Conservation (phyloP, 768 basidiomycete species). For the Crassisporium funariophilum region DNA sequence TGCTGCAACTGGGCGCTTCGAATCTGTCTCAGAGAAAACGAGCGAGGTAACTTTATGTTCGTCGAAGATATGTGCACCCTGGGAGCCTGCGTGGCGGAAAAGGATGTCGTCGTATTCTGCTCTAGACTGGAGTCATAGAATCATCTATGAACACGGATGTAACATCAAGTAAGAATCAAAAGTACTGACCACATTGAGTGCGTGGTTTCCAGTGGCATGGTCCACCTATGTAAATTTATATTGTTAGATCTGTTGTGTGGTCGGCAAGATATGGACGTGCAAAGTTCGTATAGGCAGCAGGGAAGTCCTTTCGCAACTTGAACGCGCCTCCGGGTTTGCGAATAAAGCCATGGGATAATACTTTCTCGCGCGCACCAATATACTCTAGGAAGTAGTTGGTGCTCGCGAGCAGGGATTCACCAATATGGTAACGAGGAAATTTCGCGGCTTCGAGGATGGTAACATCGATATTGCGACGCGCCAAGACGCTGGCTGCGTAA, state of each 20-base stretch:
- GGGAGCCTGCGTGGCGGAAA: slow-evolving; percentile 33
- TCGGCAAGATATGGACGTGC: no score
- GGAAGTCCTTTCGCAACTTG: slow-evolving; percentile 39
- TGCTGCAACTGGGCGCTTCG: slow-evolving; percentile 25
- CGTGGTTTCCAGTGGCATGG: no score
- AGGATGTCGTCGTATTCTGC: slow-evolving; percentile 40
- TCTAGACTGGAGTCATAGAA: slow-evolving; percentile 33
- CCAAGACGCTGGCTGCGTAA: slow-evolving; percentile 48
- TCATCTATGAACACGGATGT: no score
- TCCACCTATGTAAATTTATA: no score
- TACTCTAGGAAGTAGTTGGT: slow-evolving; percentile 35
- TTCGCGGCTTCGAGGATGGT: slow-evolving; percentile 43
- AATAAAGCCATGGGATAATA: slow-evolving; percentile 33
- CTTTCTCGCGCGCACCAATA: slow-evolving; percentile 37
- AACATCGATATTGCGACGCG: slow-evolving; percentile 41
- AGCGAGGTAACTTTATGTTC: slow-evolving; percentile 32
- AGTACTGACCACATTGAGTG: slow-evolving; percentile 38
- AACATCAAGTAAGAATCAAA: no score
- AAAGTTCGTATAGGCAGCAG: slow-evolving; percentile 43
- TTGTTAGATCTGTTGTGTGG: no score
- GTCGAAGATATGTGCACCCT: slow-evolving; percentile 35
- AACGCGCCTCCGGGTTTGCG: slow-evolving; percentile 41
- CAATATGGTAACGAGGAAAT: slow-evolving; percentile 48
- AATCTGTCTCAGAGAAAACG: slow-evolving; percentile 18
- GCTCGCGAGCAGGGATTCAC: slow-evolving; percentile 41